Evolutionary conservation across 495 filamentous ascomycete genomes (phyloP), one percentile per base, ranked within the genome.

Genomic region (Podospora sp.): DNA sequence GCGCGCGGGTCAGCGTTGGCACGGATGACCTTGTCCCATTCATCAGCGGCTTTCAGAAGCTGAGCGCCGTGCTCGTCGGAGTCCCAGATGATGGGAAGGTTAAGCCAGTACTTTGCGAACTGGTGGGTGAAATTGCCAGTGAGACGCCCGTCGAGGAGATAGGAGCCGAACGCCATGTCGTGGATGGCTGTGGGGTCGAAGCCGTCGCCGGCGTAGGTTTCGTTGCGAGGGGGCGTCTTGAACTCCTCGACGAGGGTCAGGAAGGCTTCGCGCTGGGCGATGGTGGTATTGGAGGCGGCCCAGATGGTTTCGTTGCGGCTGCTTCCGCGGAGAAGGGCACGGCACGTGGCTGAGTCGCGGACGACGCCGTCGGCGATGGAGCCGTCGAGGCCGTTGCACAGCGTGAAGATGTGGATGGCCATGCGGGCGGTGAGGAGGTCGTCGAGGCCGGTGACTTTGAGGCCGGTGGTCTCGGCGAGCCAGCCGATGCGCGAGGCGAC

Each of bases 401-500:
- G 11, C 4, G 27, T 35, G 27, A 18, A 60, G 11, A 60, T 27
- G 25, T 35, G 57, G 1, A n/a, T 6, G 16, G 24, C 24, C 3
- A 60, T 1, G 25, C 57, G 57, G 8, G 9, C 14, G 11, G 22
- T 21, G 1, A 60, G 16, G 2, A 5, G 3, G 1, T 24, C 1
- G 27, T 60, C 57, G 25, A 16, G 16, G 6, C 5, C 7, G 27
- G 14, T 29, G 57, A 20, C 33, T 25, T 57, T 22, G 24, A 57
- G 24, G 53, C 53, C 53, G 57, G 14, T 33, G 9, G 24, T 60
- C 57, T 60, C 14, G 1, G 12, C 57, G 25, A 60, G 57, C 57
- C 57, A 60, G 57, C 57, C 57, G 57, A 60, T 60, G 18, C 57
- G 57, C 25, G 57, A 60, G 57, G 33, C 8, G 24, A 60, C 27